These are phyloP conservation scores for Chenopodium suecicum DNA, from an alignment of 148 eudicot species.

Conservation along the genomic window DNA sequence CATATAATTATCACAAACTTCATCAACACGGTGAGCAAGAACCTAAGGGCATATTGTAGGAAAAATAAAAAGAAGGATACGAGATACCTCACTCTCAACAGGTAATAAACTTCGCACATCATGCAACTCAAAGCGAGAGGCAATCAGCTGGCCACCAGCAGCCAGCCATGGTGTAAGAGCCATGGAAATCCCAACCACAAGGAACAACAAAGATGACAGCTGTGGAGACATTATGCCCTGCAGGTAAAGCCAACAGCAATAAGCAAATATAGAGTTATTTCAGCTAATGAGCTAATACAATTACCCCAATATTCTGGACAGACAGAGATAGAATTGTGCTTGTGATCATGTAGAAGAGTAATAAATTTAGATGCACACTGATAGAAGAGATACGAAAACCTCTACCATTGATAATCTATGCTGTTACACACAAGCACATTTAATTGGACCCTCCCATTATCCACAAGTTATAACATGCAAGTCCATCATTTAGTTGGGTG, in stretches of 20 bases:
- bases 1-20: neutral
- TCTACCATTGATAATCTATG: neutral
- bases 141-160: conserved; percentile 98
- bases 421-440: neutral
- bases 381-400: neutral
- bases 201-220: conserved; percentile 87
- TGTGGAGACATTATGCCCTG: conserved; percentile 98
- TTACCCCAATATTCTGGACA: neutral
- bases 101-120: conserved; percentile 94
- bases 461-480: neutral
- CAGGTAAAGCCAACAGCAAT: conserved; percentile 29
- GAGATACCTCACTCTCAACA: conserved; percentile 88
- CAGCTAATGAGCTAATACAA: neutral
- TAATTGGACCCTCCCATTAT: neutral
- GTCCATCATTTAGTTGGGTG: no score
- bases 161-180: conserved; percentile 96
- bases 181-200: conserved; percentile 97
- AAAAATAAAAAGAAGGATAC: neutral
- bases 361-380: neutral
- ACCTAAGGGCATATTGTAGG: neutral
- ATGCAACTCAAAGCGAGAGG: conserved; percentile 93
- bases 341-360: neutral
- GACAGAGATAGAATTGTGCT: neutral
- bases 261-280: neutral
- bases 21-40: neutral